Base-by-base conservation (phyloP, 1,139 yeast genomes). In the Torulaspora globosa region DNA sequence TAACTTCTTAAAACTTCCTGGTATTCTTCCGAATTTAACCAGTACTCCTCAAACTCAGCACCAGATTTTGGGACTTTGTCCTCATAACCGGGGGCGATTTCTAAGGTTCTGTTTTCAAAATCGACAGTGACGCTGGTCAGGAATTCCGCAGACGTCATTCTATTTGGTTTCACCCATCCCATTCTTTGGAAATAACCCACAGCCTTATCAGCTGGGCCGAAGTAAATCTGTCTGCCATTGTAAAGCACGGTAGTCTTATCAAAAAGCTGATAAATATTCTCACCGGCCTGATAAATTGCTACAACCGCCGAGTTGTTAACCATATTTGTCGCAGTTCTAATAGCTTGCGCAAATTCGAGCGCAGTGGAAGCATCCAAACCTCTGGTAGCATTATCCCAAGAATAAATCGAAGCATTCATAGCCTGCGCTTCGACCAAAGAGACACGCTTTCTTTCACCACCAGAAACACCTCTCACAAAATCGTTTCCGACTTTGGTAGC, bases 371-470 rank as follows among this genome's bases (percentile, higher is more conserved):
- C 81, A 69, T 82, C 88, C 50, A 82, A 71, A 61, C 88, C 88
- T 66, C 87, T 73, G n/a, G 88, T 82, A n/a, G 87, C 82, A 58
- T 82, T 82, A 70, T 82, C 89, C 84, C 85, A 82, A 60, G 82
- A 77, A 57, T 79, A 79, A 39, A 82, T 66, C 14, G 78, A 69
- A 18, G 79, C 83, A 43, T 76, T 69, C 63, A 78, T 73, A 15
- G 82, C 79, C 56, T 78, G 68, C 6, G 83, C 83, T 65, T 80
- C 86, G 24, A 80, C 82, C 51, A 79, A 71, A 2, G 82, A 77
- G 19, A 79, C 83, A 63, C 84, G 73, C 66, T 79, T 79, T 53
- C 83, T 68, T 62, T 79, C 82, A 66, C 84, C 84, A 57, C 84
- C 84, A 44, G 83, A 78, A 24, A 79, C 80, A 65, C 84, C 84